A percentile compares a stretch with the other conserved stretches of the same genome.
Evolutionary conservation across 1,284 basidiomycete genomes (phyloP).

Genomic region (Ganoderma lucidum): DNA sequence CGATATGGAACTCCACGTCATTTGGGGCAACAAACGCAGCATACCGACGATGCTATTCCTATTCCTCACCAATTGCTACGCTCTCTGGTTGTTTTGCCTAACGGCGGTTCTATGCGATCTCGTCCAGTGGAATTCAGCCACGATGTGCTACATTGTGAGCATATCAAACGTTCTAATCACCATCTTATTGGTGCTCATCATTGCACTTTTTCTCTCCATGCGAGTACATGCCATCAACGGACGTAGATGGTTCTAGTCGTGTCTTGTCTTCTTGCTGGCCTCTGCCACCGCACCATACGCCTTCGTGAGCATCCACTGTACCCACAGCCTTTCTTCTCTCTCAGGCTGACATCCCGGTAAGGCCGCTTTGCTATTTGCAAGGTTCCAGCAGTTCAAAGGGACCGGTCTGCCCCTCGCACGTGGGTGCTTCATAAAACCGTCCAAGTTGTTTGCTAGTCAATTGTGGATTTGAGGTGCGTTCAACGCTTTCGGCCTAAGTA

Average conservation of each 20-base stretch:
- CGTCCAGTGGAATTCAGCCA: constrained; percentile 2
- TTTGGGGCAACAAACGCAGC: too few species aligned
- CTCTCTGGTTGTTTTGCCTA: not conserved
- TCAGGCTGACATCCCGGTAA: not conserved
- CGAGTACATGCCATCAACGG: constrained; percentile 25
- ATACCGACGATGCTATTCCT: constrained; percentile 13
- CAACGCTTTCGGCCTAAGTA: not conserved
- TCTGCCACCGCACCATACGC: constrained; percentile 4
- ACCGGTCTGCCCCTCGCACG: not conserved
- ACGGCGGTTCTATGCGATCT: not conserved
- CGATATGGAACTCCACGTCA: too few species aligned
- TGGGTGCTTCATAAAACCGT: not conserved
- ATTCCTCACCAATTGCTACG: constrained; percentile 23
- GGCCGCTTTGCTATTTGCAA: not conserved
- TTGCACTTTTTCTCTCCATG: constrained; percentile 18
- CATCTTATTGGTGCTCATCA: too few species aligned
- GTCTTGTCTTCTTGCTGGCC: constrained; percentile 6
- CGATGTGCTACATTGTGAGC: not conserved
- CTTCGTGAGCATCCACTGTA: constrained; percentile 2
- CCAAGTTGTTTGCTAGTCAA: fast-evolving
- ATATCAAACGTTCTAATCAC: not conserved
- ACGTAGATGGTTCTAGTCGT: constrained; percentile 26
- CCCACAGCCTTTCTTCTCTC: not conserved
- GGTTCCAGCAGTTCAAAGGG: not conserved
- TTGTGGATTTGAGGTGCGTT: not conserved